A percentile compares a stretch with the other conserved stretches of the same genome.
phyloP scores from a whole-genome alignment of 495 filamentous ascomycete genomes.

The Darksidea phi region DNA sequence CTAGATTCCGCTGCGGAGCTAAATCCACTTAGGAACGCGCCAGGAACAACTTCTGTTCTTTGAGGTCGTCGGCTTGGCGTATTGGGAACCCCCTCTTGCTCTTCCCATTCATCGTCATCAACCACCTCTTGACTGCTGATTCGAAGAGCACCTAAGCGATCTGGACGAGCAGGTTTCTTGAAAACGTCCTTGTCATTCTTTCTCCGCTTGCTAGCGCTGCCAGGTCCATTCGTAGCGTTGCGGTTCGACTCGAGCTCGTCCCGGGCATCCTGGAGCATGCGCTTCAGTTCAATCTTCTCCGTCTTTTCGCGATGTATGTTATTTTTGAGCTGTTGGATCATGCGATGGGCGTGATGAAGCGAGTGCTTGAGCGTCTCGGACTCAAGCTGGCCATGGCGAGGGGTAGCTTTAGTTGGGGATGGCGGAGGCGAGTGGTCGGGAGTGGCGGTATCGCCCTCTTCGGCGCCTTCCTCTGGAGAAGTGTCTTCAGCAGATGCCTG shows the following conservation, averaged over 20 bases:
- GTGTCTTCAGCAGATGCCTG: constrained; percentile 52
- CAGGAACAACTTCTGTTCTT: constrained; percentile 34
- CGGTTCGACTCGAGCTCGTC: constrained; percentile 85
- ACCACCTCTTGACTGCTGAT: constrained; percentile 72
- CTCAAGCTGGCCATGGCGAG: constrained; percentile 84
- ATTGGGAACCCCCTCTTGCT: constrained; percentile 54
- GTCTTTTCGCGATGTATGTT: constrained; percentile 97
- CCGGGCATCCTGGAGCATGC: constrained; percentile 91
- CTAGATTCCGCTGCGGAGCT: constrained; percentile 40
- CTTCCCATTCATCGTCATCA: constrained; percentile 88
- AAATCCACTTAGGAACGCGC: constrained; percentile 45
- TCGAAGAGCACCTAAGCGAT: constrained; percentile 74
- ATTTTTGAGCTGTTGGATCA: constrained; percentile 91
- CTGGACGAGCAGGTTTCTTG: constrained; percentile 72
- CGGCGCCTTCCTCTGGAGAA: constrained; percentile 62
- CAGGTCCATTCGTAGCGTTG: constrained; percentile 51
- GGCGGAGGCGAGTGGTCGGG: constrained; percentile 88
- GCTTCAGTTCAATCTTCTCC: constrained; percentile 91
- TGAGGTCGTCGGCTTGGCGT: constrained; percentile 50
- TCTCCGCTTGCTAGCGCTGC: constrained; percentile 63
- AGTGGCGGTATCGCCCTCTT: constrained; percentile 66
- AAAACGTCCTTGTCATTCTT: constrained; percentile 62
- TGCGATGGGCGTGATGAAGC: constrained; percentile 87
- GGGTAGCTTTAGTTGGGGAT: constrained; percentile 86
- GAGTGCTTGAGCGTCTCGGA: constrained; percentile 93